Conservation (phyloP, 371 early-diverging fungal species). For the Entomophthora muscae region DNA sequence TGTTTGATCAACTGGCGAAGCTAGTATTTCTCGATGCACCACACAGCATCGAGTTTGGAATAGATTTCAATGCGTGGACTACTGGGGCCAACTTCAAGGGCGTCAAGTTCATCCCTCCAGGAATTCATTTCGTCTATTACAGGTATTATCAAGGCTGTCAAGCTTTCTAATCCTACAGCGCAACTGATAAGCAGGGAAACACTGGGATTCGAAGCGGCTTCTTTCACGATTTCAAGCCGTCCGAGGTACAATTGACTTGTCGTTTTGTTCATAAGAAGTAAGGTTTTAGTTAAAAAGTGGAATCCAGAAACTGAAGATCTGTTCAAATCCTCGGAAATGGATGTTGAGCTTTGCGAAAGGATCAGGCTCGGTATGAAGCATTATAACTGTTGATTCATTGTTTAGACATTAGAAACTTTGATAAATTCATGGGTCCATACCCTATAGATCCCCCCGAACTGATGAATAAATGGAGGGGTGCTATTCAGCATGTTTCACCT, state of each 20-base stretch:
- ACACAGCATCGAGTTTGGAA: slow-evolving; percentile 42
- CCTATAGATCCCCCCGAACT: slow-evolving; percentile 43
- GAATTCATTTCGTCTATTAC: slow-evolving; percentile 81
- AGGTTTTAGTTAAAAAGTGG: slow-evolving; percentile 62
- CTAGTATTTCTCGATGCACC: slow-evolving; percentile 73
- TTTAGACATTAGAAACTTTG: slow-evolving; percentile 45
- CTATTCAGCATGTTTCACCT: slow-evolving; percentile 43
- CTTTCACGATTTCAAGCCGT: slow-evolving; percentile 41
- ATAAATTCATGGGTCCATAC: slow-evolving; percentile 70
- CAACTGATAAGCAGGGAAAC: slow-evolving; percentile 29
- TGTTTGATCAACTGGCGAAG: slow-evolving; percentile 54
- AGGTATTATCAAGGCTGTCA: slow-evolving; percentile 22
- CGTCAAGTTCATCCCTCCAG: slow-evolving; percentile 84
- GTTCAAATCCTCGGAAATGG: slow-evolving; percentile 23
- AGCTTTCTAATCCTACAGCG: slow-evolving; percentile 14
- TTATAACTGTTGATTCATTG: no score
- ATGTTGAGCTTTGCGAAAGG: slow-evolving; percentile 25
- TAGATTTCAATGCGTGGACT: slow-evolving; percentile 81
- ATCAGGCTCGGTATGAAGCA: slow-evolving; percentile 23
- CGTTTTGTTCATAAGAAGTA: slow-evolving; percentile 5
- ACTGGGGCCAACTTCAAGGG: slow-evolving; percentile 84
- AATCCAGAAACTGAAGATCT: slow-evolving; percentile 31
- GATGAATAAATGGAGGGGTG: slow-evolving; percentile 45
- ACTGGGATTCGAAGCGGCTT: slow-evolving; percentile 53
- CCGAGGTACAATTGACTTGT: slow-evolving; percentile 29